Evolutionary conservation across 2,329 filamentous ascomycete genomes (phyloP).

Genomic region (Bisporella sp.): DNA sequence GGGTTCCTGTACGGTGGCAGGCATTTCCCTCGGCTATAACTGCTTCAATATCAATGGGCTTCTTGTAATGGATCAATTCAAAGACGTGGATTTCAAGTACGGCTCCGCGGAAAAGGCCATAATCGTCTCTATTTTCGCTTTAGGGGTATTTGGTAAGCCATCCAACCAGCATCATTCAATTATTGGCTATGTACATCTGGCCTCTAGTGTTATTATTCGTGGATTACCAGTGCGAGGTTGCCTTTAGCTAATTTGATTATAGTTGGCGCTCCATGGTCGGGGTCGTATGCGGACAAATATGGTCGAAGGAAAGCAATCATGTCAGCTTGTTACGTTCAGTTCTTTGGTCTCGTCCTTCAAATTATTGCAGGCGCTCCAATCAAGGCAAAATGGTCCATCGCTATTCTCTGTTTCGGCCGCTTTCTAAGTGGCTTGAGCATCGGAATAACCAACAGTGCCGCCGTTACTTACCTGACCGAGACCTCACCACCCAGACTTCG

Average conservation of each 20-base stretch:
- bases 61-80: constrained; percentile 33
- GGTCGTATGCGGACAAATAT: background rate
- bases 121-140: background rate
- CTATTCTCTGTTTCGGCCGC: background rate
- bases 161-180: too few relatives aligned
- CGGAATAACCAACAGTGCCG: background rate
- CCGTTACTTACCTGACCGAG: background rate
- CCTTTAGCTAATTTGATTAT: background rate
- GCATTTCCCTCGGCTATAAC: constrained; percentile 6
- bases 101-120: background rate
- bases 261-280: background rate
- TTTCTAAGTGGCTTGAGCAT: background rate
- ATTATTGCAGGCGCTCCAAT: background rate
- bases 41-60: background rate
- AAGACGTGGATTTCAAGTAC: background rate
- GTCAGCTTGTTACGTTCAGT: background rate
- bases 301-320: background rate
- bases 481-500: background rate
- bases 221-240: too few relatives aligned
- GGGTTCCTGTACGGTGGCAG: background rate
- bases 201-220: too few relatives aligned
- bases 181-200: too few relatives aligned
- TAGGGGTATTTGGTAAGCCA: background rate
- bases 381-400: background rate
- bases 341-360: background rate